phyloP scores from a whole-genome alignment of 2,329 filamentous ascomycete genomes.

The Verticillium tricorpus region DNA sequence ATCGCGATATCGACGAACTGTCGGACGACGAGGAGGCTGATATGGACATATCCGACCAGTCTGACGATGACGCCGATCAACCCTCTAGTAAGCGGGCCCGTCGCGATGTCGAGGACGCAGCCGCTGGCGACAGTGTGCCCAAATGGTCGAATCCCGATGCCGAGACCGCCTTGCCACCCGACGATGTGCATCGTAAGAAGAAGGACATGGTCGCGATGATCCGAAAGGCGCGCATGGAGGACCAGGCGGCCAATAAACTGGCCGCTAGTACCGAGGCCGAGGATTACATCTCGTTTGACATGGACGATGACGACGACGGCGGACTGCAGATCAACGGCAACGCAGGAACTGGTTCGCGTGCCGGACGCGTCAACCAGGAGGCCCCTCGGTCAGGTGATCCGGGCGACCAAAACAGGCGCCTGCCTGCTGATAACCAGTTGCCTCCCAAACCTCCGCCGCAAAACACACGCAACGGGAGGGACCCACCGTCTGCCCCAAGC shows the following conservation, averaged over 20 bases:
- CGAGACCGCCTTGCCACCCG: constrained; percentile 78
- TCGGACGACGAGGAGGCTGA: constrained; percentile 60
- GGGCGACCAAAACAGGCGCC: background rate
- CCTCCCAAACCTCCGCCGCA: constrained; percentile 14
- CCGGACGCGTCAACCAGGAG: background rate
- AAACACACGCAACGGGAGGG: constrained; percentile 16
- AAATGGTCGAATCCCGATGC: constrained; percentile 97
- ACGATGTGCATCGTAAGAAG: constrained; percentile 69
- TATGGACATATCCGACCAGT: constrained; percentile 58
- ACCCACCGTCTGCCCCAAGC: constrained; percentile 21
- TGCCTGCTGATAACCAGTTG: background rate
- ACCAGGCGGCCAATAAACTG: constrained; percentile 36
- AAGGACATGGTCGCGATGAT: constrained; percentile 88
- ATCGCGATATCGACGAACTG: constrained; percentile 50
- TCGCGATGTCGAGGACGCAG: constrained; percentile 21
- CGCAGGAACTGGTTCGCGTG: background rate
- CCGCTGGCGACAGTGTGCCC: constrained; percentile 47
- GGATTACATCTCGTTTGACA: constrained; percentile 87
- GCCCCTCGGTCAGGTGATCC: background rate
- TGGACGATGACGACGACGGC: constrained; percentile 51
- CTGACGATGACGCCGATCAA: constrained; percentile 32
- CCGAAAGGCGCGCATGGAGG: constrained; percentile 75
- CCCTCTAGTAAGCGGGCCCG: constrained; percentile 40
- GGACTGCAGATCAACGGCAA: constrained; percentile 16
- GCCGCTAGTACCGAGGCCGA: constrained; percentile 55